These are phyloP conservation scores for Akanthomyces dipterigenus DNA, from an alignment of 2,329 filamentous ascomycete genomes.

Conservation along the genomic window DNA sequence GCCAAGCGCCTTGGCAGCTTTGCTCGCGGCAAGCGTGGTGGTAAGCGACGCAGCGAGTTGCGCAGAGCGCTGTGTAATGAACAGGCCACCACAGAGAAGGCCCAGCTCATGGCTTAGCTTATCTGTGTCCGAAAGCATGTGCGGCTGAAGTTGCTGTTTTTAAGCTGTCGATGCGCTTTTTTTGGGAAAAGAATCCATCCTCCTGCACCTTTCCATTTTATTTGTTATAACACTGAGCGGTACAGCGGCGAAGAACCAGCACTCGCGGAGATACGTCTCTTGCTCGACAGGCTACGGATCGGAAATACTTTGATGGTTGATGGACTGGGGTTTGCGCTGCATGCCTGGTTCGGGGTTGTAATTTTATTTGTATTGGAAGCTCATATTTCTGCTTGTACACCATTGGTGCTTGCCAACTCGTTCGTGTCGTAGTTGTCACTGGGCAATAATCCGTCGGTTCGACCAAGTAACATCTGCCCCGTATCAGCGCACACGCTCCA, in stretches of 20 bases:
- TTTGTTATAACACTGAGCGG: neutral
- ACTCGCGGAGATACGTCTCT: neutral
- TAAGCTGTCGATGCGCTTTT: neutral
- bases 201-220: neutral
- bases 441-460: neutral
- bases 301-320: neutral
- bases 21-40: slow-evolving; percentile 27
- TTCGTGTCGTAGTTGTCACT: neutral
- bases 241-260: neutral
- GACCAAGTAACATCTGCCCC: neutral
- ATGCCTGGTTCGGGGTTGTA: neutral
- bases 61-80: slow-evolving; percentile 30
- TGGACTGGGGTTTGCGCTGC: neutral
- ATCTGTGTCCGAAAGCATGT: neutral
- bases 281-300: neutral
- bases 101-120: slow-evolving; percentile 36
- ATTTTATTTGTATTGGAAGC: neutral
- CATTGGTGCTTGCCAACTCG: neutral
- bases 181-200: neutral
- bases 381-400: neutral
- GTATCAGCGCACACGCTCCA: neutral
- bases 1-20: slow-evolving; percentile 53
- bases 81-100: slow-evolving; percentile 39
- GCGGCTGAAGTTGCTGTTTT: neutral
- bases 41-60: slow-evolving; percentile 20